Conservation (phyloP, 2,329 filamentous ascomycete species). For the Fusarium coffeatum region DNA sequence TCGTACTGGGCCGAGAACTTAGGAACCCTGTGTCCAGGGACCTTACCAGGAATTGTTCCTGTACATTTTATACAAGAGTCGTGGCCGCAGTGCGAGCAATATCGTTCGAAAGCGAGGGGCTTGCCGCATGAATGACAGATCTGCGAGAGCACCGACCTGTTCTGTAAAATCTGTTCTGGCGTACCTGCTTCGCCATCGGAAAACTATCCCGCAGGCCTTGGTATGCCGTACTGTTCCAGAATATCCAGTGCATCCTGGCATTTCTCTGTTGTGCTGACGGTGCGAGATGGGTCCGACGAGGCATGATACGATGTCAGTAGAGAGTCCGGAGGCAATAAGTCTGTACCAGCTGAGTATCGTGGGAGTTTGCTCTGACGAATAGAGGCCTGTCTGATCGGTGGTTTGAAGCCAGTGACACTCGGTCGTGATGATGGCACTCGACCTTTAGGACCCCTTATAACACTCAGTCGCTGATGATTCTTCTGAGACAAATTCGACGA, state of each 20-base stretch:
- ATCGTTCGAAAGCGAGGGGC: conserved; percentile 52
- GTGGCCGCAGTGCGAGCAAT: conserved; percentile 64
- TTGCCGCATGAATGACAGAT: conserved; percentile 64
- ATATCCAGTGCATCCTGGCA: conserved; percentile 59
- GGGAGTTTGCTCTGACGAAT: neutral
- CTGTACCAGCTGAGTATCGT: conserved; percentile 7
- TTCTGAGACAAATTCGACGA: conserved; percentile 26
- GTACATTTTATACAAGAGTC: conserved; percentile 61
- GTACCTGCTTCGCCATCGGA: conserved; percentile 52
- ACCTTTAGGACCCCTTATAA: neutral
- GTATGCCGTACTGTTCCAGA: conserved; percentile 60
- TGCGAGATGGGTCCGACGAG: conserved; percentile 40
- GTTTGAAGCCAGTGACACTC: conserved; percentile 22
- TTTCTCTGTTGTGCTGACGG: conserved; percentile 51
- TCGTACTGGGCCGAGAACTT: conserved; percentile 5
- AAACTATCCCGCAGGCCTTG: conserved; percentile 59
- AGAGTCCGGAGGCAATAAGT: conserved; percentile 6
- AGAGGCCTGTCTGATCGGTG: neutral
- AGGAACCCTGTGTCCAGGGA: neutral
- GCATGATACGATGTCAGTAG: conserved; percentile 8
- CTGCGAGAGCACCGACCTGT: conserved; percentile 46
- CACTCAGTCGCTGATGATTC: conserved; percentile 8
- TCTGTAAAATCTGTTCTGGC: conserved; percentile 15
- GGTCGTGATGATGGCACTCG: conserved; percentile 10
- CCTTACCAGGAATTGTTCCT: conserved; percentile 48